Conservation (phyloP, 1,284 basidiomycete genomes). For the Gymnopus androsaceus region DNA sequence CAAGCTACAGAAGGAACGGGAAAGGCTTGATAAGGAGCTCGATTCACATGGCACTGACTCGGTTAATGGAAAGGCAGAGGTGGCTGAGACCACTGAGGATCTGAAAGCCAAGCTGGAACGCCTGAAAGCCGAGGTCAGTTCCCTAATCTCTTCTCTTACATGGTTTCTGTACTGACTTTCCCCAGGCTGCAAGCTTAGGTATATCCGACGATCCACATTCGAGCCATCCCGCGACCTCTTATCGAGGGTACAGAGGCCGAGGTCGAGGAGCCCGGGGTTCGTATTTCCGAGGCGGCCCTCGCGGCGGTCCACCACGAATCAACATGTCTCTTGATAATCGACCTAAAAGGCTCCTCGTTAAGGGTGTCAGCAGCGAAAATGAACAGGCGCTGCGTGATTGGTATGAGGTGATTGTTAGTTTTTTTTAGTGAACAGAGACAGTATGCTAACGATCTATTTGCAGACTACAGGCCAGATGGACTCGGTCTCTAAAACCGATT, state of each 20-base stretch:
- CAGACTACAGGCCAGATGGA: constrained; percentile 72
- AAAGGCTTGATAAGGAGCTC: constrained; percentile 74
- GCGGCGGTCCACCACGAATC: constrained; percentile 39
- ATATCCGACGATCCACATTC: constrained; percentile 49
- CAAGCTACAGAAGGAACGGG: constrained; percentile 56
- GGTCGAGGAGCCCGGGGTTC: constrained; percentile 62
- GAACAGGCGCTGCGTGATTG: constrained; percentile 73
- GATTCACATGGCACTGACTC: constrained; percentile 59
- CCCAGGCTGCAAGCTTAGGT: constrained; percentile 79
- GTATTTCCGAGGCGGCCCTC: constrained; percentile 57
- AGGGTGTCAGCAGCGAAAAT: constrained; percentile 60
- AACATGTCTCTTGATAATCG: constrained; percentile 92
- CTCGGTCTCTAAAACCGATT: constrained; percentile 51
- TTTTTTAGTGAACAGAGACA: constrained; percentile 8
- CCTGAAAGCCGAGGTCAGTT: constrained; percentile 78
- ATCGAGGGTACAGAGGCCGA: constrained; percentile 71
- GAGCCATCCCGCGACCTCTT: constrained; percentile 44
- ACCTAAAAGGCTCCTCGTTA: constrained; percentile 78
- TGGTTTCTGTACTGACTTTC: background rate
- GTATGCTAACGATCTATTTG: constrained; percentile 8
- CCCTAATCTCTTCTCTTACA: constrained; percentile 7
- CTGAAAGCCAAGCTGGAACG: constrained; percentile 79
- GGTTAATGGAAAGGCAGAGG: constrained; percentile 32
- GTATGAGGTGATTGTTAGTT: constrained; percentile 62
- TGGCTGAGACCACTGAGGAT: constrained; percentile 68